A percentile compares a stretch with the other conserved stretches of the same genome.
phyloP scores from a whole-genome alignment of 129 eudicot genomes.

The Flaveria ramosissima region DNA sequence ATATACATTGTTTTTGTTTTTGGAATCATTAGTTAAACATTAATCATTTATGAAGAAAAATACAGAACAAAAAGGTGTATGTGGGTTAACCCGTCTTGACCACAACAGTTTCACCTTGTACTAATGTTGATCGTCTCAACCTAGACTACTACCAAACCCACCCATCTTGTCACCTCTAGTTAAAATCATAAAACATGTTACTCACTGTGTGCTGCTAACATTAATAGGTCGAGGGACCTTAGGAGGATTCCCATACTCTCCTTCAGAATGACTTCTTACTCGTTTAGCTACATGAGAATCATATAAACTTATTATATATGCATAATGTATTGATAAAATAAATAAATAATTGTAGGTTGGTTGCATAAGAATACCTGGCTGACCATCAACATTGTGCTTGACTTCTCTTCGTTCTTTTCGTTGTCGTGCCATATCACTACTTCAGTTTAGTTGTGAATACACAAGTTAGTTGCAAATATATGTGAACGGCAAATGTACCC shows the following conservation, averaged over 20 bases:
- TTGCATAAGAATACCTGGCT: slow-evolving; percentile 22
- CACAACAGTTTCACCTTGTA: too few relatives aligned
- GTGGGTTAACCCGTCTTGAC: too few relatives aligned
- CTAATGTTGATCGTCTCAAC: too few relatives aligned
- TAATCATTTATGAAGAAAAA: neutral
- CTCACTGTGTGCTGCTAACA: slow-evolving; percentile 24
- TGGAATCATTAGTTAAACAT: neutral
- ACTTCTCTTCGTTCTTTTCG: neutral
- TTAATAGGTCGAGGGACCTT: slow-evolving; percentile 16
- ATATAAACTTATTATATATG: slow-evolving; percentile 9
- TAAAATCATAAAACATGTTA: slow-evolving; percentile 5
- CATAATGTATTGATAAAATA: neutral
- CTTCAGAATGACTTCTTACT: slow-evolving; percentile 24
- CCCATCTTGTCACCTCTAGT: neutral
- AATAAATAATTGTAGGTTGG: neutral
- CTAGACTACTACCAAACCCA: neutral
- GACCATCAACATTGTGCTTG: neutral
- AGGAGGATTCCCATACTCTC: slow-evolving; percentile 20
- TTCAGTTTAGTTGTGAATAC: neutral
- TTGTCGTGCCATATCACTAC: slow-evolving; percentile 28
- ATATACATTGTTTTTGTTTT: neutral
- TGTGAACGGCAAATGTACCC: neutral
- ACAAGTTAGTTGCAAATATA: neutral
- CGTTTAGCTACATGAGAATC: slow-evolving; percentile 20
- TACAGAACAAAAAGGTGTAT: neutral